Evolutionary conservation across 225 moss, liverwort and hornwort genomes (phyloP).

Genomic region (Marchantia polymorpha): DNA sequence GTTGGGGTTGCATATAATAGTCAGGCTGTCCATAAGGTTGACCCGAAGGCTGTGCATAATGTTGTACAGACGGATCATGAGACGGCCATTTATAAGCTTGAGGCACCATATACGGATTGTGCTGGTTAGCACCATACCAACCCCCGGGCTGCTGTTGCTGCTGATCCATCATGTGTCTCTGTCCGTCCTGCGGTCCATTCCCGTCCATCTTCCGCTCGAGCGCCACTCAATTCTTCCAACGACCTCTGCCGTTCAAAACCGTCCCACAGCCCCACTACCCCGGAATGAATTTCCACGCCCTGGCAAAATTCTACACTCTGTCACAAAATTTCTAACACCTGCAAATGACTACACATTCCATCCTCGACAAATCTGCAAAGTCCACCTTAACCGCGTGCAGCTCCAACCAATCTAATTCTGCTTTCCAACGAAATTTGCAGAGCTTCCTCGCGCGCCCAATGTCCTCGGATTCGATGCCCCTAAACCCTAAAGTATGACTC

Average conservation of each 20-base stretch:
- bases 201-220: constrained; percentile 33
- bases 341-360: neutral
- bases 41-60: constrained; percentile 38
- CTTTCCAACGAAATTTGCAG: neutral
- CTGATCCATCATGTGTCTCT: constrained; percentile 43
- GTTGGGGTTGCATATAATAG: constrained; percentile 62
- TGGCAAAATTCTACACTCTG: neutral
- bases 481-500: constrained; percentile 19
- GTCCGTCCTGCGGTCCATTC: constrained; percentile 31
- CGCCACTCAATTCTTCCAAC: constrained; percentile 15
- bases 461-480: neutral
- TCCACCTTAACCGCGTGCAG: neutral
- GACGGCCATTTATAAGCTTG: constrained; percentile 44
- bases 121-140: constrained; percentile 36
- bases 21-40: constrained; percentile 56
- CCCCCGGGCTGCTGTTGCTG: constrained; percentile 31
- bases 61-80: constrained; percentile 36
- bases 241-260: neutral
- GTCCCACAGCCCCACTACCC: neutral
- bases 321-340: neutral
- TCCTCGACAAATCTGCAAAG: neutral
- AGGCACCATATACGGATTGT: constrained; percentile 33
- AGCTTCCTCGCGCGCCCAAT: neutral
- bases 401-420: neutral
- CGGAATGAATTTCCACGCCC: neutral